These are phyloP conservation scores for Rhizophlyctis rosea DNA, from an alignment of 192 early-diverging fungal genomes.

Conservation along the genomic window DNA sequence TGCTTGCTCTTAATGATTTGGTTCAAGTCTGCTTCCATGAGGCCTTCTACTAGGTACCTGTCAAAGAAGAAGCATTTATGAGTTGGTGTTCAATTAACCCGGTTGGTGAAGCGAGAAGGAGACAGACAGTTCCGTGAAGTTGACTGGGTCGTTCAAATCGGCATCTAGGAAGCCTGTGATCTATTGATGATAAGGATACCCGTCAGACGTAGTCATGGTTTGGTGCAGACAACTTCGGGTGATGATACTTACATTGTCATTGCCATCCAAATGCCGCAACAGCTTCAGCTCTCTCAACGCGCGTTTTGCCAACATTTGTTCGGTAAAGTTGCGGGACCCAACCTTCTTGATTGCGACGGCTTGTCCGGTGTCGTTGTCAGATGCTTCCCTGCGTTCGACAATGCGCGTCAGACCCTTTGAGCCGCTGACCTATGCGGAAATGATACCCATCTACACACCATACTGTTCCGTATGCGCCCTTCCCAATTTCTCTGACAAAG, in stretches of 20 bases:
- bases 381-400: conserved; percentile 23
- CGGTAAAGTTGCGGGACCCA: conserved; percentile 56
- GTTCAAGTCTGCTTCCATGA: conserved; percentile 99
- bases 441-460: no score
- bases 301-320: conserved; percentile 67
- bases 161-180: conserved; percentile 91
- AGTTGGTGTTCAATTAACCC: not conserved
- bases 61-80: not conserved
- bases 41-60: conserved; percentile 87
- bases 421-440: no score
- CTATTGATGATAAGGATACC: conserved; percentile 45
- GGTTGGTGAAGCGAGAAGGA: not conserved
- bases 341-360: conserved; percentile 72
- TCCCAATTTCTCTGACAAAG: not conserved
- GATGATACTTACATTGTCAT: conserved; percentile 69
- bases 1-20: conserved; percentile 93
- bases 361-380: conserved; percentile 35
- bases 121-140: conserved; percentile 84
- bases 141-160: conserved; percentile 72
- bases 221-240: not conserved
- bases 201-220: no score
- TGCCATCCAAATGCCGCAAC: conserved; percentile 66
- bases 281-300: conserved; percentile 73
- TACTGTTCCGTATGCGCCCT: not conserved
- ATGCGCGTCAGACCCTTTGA: not conserved